phyloP scores from a whole-genome alignment of 2,329 filamentous ascomycete species.

The Ambrosiella xylebori region DNA sequence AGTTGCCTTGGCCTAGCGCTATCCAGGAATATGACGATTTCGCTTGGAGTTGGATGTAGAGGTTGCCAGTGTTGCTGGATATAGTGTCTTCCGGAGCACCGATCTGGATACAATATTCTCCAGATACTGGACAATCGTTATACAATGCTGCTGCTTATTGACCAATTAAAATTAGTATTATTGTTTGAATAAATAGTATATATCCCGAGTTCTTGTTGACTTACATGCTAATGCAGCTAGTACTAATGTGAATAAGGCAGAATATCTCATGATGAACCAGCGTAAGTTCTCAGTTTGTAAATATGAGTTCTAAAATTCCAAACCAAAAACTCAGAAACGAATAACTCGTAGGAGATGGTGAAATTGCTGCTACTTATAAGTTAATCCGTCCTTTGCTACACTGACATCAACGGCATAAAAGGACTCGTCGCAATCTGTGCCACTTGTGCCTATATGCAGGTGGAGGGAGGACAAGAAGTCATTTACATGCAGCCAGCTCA shows the following conservation, averaged over 20 bases:
- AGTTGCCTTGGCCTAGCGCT: constrained; percentile 36
- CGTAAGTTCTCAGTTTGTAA: background rate
- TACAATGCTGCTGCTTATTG: background rate
- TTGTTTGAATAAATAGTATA: background rate
- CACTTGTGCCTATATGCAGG: background rate
- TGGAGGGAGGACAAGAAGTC: background rate
- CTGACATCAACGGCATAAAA: background rate
- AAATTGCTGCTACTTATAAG: background rate
- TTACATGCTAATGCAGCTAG: constrained; percentile 6
- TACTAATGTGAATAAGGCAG: background rate
- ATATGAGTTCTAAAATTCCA: background rate
- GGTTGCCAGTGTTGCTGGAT: constrained; percentile 31
- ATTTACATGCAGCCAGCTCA: background rate
- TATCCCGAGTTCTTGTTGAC: background rate
- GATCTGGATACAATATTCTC: constrained; percentile 36
- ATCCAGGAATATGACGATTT: constrained; percentile 38
- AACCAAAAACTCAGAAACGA: background rate
- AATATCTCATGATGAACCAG: constrained; percentile 1
- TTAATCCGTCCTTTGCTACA: background rate
- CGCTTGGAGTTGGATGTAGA: constrained; percentile 44
- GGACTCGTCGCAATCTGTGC: background rate
- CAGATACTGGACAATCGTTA: constrained; percentile 24
- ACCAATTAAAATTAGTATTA: too few species aligned
- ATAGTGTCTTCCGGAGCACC: constrained; percentile 35
- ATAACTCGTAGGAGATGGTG: too few species aligned